Base-by-base conservation (phyloP, 1,139 yeast species). In the Kluyveromyces sp. region DNA sequence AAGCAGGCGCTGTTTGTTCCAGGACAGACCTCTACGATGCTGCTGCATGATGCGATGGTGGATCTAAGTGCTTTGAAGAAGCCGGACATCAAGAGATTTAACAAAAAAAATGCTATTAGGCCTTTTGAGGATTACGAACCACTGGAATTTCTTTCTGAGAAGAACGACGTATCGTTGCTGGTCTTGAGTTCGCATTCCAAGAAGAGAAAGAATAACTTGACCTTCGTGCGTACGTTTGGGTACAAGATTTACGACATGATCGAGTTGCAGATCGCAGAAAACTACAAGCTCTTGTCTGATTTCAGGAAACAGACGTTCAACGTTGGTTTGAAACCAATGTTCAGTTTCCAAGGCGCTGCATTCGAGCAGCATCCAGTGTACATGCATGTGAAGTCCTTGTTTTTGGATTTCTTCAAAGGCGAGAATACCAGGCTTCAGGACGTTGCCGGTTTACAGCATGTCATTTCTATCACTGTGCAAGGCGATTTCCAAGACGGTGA, bases 61-160 rank as follows among this genome's bases (percentile, higher is more conserved):
- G 98, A 94, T 66, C 68, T 92, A 50, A 76, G 89, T 70, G 88
- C 95, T 2, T 70, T 92, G 61, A 94, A 94, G 69, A 89, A 92
- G 66, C 99, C 99, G 29, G 81, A 78, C 55, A 80, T 83, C 53
- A 88, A 88, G 67, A 78, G 94, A 60, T 92, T 92, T 61, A 73
- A 80, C 44, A 85, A 84, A 66, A 89, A 87, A 71, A 92, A 92
- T 60, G 92, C 86, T 42, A 74, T 92, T 49, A 75, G 84, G 57
- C 98, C 98, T 11, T 92, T 92, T 66, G 99, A 92, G 66, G 97
- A 94, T 61, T 75, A 87, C n/a, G 61, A 82, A 4, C 77, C 83
- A 36, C 68, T 94, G 48, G 98, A 94, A 65, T 92, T 94, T 59
- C 85, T 89, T 63, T 75, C 95, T 51, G 96, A 89, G 65, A 94